Base-by-base conservation (phyloP, 2,329 filamentous ascomycete genomes). In the Thelonectria rubi region DNA sequence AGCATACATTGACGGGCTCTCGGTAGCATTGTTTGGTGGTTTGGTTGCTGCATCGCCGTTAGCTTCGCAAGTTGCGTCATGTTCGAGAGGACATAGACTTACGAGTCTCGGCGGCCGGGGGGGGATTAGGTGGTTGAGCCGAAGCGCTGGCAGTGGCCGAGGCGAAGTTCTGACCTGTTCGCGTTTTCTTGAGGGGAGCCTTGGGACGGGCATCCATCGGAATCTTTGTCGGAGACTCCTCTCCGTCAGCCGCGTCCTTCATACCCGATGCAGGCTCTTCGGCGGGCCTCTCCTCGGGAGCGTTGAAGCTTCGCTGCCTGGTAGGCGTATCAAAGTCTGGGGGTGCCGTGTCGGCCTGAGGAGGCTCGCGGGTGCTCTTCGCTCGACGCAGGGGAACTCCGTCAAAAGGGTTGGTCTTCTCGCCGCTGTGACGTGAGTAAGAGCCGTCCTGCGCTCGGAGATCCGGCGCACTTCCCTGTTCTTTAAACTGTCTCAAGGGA, bases 351-450 rank as follows among this genome's bases (percentile, higher is more conserved):
- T 72, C 68, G 37, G 59, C 72, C 15, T 74, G 75, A 14, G 72
- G 64, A 8, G 74, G 65, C 32, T 80, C 77, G 34, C 81, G 78
- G 17, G 78, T 79, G 72, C 82, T 85, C 62, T 77, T 79, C 5
- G 81, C 76, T n/a, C 82, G 77, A 49, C 76, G 75, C n/a, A 83
- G 58, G 10, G 77, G 69, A 7, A 72, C 74, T 2, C 79, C 81
- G 46, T 86, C 84, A 60, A 86, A 87, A 0, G 84, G 81, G 47
- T 86, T 82, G 5, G 84, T 83, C 74, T 84, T 88, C 72, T 89
- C 87, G 34, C 86, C 85, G 12, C 84, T 80, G 32, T 83, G 80
- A 1, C 79, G 81, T 43, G 81, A 79, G 69, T 88, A 89, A 0
- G 86, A 85, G 6, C 83, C 85, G n/a, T 30, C 26, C 26, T 30